phyloP scores from a whole-genome alignment of 495 filamentous ascomycete species.

The Penicillium samsonianum region DNA sequence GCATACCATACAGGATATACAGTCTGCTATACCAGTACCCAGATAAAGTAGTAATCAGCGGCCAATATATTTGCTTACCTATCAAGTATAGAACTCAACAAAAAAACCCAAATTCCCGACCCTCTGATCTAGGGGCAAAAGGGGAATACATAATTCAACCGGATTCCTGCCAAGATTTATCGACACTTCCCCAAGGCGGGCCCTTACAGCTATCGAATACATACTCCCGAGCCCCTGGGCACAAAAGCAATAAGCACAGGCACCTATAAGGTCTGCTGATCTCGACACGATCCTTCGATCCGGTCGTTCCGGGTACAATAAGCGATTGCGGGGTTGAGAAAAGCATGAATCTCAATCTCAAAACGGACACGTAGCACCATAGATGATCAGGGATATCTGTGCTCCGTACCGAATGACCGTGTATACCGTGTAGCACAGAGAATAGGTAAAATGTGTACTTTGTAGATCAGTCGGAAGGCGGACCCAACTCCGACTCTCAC shows the following conservation, averaged over 20 bases:
- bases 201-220: slow-evolving; percentile 9
- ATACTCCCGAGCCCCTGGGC: background rate
- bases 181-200: background rate
- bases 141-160: slow-evolving; percentile 5
- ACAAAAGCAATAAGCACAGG: background rate
- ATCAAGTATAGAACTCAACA: background rate
- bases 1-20: background rate
- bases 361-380: slow-evolving; percentile 10
- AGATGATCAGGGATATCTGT: background rate
- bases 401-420: background rate
- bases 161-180: slow-evolving; percentile 9
- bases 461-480: slow-evolving; percentile 9
- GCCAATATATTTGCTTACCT: background rate
- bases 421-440: slow-evolving; percentile 9
- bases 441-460: background rate
- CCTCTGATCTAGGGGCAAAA: background rate
- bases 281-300: background rate
- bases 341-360: background rate
- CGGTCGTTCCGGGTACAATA: background rate
- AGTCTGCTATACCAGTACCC: background rate
- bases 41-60: background rate
- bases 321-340: slow-evolving; percentile 9
- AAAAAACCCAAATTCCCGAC: background rate
- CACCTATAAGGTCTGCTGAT: slow-evolving; percentile 9
- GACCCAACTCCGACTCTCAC: slow-evolving; percentile 8